These are phyloP conservation scores for Talaromyces sp. DNA, from an alignment of 2,329 filamentous ascomycete genomes.

Conservation along the genomic window DNA sequence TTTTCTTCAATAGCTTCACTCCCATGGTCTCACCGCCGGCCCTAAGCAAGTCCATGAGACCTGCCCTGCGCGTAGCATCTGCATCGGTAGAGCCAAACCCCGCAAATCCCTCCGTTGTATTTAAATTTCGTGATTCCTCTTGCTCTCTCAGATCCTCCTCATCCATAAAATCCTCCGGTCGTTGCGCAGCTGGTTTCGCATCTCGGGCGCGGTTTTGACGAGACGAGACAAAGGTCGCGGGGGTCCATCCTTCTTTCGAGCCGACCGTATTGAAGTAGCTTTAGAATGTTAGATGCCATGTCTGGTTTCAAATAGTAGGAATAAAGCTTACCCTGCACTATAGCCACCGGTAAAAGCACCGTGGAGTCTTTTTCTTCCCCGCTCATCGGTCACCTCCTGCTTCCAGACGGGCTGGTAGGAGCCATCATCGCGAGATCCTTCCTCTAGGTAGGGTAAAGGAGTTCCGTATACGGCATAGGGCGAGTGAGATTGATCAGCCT, in stretches of 20 bases:
- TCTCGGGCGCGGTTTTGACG: conserved; percentile 76
- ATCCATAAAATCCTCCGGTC: conserved; percentile 94
- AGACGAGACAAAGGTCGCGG: conserved; percentile 88
- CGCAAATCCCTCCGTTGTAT: conserved; percentile 73
- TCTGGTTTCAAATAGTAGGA: neutral
- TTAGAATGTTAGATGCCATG: conserved; percentile 22
- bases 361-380: conserved; percentile 85
- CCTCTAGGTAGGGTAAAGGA: conserved; percentile 75
- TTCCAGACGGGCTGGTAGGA: conserved; percentile 97
- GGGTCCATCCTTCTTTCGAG: conserved; percentile 97
- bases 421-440: conserved; percentile 80
- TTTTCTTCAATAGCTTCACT: conserved; percentile 77
- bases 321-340: conserved; percentile 77
- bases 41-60: conserved; percentile 72
- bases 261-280: conserved; percentile 98
- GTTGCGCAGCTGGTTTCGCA: conserved; percentile 59
- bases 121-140: conserved; percentile 73
- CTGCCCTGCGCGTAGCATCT: conserved; percentile 54
- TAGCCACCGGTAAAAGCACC: conserved; percentile 96
- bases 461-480: conserved; percentile 83
- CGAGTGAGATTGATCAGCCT: conserved; percentile 70
- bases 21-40: conserved; percentile 82
- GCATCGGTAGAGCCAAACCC: conserved; percentile 71
- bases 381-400: conserved; percentile 93
- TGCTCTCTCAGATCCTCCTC: conserved; percentile 91